Evolutionary conservation across 805 yeast genomes (phyloP), one percentile per base, ranked within the genome.

Genomic region (Clavispora vitiphila): DNA sequence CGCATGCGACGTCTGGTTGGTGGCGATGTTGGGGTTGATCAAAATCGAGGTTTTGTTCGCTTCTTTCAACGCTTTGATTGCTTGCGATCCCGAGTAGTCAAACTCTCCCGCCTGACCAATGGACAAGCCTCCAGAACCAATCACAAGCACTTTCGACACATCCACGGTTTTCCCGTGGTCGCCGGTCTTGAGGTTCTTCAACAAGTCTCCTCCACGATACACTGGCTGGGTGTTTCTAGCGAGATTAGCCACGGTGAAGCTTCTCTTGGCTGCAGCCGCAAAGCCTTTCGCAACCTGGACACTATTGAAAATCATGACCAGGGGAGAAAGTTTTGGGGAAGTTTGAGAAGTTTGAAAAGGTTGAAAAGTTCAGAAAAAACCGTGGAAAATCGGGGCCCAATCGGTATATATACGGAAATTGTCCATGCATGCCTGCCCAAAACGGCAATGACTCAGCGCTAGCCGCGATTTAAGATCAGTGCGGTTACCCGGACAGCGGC

Each of bases 91-190:
- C 35, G 97, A 89, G 71, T 93, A 93, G 66, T 93, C 99, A 60
- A 93, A 93, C 71, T 93, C 99, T 68, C 99, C 99, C 50, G 99
- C 99, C 74, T 93, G 99, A 53, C 99, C 99, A 62, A 93, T 93
- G 42, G 96, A 86, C 42, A 91, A 74, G 40, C 98, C 99, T 58
- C 99, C 99, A 7, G 98, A 91, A 9, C 99, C 99, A 60, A 91
- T 86, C 40, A 91, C 86, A 43, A 91, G 76, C 7, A 93, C 98
- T 57, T 86, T 86, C 48, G 80, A 71, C 23, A 88, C 96, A 47
- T 88, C 95, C 34, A 87, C 96, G 40, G 88, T 69, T 46, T 77
- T 69, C 41, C 77, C 79, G 35, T 80, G 78, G 49, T 80, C 72
- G 47, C 80, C 83, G 51, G 77, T 83, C 19, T 67, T 68, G 61